Evolutionary conservation across 2,329 filamentous ascomycete species (phyloP), one percentile per base, ranked within the genome.

Genomic region (Hymenotorrendiella dingleyae): DNA sequence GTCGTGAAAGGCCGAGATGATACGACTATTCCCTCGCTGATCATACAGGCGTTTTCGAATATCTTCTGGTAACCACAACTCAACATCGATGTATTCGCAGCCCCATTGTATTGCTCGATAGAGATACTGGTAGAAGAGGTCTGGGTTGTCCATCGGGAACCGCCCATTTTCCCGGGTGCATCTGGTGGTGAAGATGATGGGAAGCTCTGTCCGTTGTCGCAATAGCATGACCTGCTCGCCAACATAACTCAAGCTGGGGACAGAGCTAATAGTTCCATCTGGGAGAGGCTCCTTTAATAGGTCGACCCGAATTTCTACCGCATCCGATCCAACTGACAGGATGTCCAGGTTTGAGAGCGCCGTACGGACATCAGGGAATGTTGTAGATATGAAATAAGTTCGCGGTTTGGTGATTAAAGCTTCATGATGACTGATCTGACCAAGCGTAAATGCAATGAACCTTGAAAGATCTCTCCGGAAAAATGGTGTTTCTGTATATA

Each of bases 1-100:
- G 66, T 93, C 87, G 62, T 94, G 88, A 57, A 91, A 93, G 10
- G 88, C 87, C n/a, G 86, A 91, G 69, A 94, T 89, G 63, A 94
- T 88, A 52, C 82, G 84, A 57, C 84, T 91, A 64, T 80, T 85
- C 2, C 86, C 86, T 52, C 83, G 82, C 41, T 77, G 73, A 53
- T 84, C 76, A 40, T 79, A 83, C 8, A 94, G 65, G 46, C 70
- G 73, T 49, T 72, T 72, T 49, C 87, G 73, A 43, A 94, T 86
- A 6, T 77, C 69, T 60, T 90, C 86, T 1, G 87, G 87, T 27
- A 94, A 73, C 85, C 87, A 93, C 28, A 94, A 67, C 67, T 94
- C 87, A 40, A 94, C 86, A 57, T 94, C 87, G 49, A 94, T 83
- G 60, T 94, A 94, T 62, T 94, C 87, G 46, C 88, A 84, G 1